Conservation (phyloP, 2,329 filamentous ascomycete genomes). For the Nigrograna mackinnonii region DNA sequence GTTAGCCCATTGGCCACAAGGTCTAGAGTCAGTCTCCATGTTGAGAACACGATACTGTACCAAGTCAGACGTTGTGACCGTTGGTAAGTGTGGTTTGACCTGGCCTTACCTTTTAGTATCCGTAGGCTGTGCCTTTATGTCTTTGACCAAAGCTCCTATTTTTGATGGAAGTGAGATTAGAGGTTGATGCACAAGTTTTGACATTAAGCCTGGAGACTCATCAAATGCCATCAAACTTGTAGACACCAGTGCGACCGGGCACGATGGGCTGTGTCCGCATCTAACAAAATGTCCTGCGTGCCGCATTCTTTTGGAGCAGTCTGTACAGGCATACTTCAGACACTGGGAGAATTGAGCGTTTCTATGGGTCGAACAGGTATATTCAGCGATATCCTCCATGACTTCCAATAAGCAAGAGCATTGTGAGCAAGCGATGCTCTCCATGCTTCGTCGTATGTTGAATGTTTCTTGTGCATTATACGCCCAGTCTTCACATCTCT, state of each 20-base stretch:
- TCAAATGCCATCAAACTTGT: slow-evolving; percentile 8
- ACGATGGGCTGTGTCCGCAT: slow-evolving; percentile 15
- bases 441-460: slow-evolving; percentile 14
- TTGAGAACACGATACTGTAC: slow-evolving; percentile 55
- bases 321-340: slow-evolving; percentile 15
- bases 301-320: slow-evolving; percentile 11
- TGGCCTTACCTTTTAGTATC: slow-evolving; percentile 41
- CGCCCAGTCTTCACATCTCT: slow-evolving; percentile 9
- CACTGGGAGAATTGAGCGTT: slow-evolving; percentile 14
- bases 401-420: slow-evolving; percentile 10
- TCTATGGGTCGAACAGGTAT: slow-evolving; percentile 1
- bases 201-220: slow-evolving; percentile 6
- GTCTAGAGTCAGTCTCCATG: slow-evolving; percentile 55
- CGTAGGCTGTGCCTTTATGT: slow-evolving; percentile 28
- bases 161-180: slow-evolving; percentile 26
- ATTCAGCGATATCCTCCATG: slow-evolving; percentile 5
- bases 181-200: neutral
- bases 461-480: slow-evolving; percentile 13
- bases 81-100: neutral
- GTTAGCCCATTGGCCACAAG: slow-evolving; percentile 47
- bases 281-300: slow-evolving; percentile 6
- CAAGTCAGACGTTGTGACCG: slow-evolving; percentile 2
- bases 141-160: slow-evolving; percentile 34
- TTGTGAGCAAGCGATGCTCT: slow-evolving; percentile 14
- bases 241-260: slow-evolving; percentile 13